Conservation (phyloP, 163 green algal genomes). For the Volvox carteri region DNA sequence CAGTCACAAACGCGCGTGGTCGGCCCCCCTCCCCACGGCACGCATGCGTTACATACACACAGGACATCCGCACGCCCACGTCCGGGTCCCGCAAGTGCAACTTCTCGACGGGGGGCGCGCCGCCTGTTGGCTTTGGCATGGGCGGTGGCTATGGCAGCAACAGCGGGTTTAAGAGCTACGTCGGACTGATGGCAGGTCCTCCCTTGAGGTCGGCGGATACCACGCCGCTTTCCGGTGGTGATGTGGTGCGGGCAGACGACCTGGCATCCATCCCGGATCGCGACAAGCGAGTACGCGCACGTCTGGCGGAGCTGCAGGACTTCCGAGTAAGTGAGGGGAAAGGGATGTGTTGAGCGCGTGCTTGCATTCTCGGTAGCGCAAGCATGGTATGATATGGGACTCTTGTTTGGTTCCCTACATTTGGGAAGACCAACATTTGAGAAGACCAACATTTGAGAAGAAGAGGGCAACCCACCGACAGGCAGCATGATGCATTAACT, state of each 20-base stretch:
- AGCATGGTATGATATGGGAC: too few relatives aligned
- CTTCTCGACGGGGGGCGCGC: background rate
- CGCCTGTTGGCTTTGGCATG: background rate
- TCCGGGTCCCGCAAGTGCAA: background rate
- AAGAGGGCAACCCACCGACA: too few relatives aligned
- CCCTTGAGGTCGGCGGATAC: background rate
- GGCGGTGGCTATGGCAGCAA: background rate
- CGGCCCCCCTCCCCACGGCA: too few relatives aligned
- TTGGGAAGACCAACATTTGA: too few relatives aligned
- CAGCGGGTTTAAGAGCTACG: background rate
- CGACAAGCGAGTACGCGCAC: conserved; percentile 16
- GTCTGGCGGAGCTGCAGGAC: conserved; percentile 14
- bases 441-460: too few relatives aligned
- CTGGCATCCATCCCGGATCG: background rate
- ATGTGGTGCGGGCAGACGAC: conserved; percentile 37
- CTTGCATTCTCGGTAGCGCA: too few relatives aligned
- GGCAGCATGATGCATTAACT: too few relatives aligned
- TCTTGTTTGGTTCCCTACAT: too few relatives aligned
- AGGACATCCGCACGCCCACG: conserved; percentile 6
- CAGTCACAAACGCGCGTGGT: too few relatives aligned
- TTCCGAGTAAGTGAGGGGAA: conserved; percentile 32
- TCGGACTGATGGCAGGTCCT: background rate
- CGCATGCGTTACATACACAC: too few relatives aligned
- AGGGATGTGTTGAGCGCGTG: too few relatives aligned
- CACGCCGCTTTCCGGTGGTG: background rate